Base-by-base conservation (phyloP, 805 yeast genomes). In the Tanozyma kutaoensis region DNA sequence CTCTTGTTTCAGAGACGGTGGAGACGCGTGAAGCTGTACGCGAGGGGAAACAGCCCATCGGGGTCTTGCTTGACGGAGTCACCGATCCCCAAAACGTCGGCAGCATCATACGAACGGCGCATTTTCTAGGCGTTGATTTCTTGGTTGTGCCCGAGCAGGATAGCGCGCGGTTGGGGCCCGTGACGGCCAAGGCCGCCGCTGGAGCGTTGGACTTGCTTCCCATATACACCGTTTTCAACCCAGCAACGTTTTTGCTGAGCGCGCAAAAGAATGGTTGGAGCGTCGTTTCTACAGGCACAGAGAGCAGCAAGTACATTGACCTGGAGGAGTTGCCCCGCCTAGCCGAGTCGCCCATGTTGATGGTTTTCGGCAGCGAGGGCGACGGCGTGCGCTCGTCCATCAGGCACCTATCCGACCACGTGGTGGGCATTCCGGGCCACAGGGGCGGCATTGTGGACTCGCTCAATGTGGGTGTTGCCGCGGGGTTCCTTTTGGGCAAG, bases 51-150 rank as follows among this genome's bases (percentile, higher is more conserved):
- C 9, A 17, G 20, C 9, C 10, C 10, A 17, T 85, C 12, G 95
- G 84, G 0, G 37, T 84, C 3, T 82, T 65, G 39, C 51, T 84
- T 15, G 95, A 84, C 48, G 82, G 79, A 32, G 62, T 85, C 24
- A 70, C 80, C 10, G 95, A 84, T 47, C 88, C 95, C 1, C 93
- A 81, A 46, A 84, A 84, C 45, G 58, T 81, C 38, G 95, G 95
- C 6, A 91, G 88, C 14, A 70, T 84, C 23, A 51, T 80, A 16
- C 58, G 95, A 44, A 69, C 85, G 3, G 88, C 93, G 0, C 77
- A 73, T 51, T 84, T 64, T 50, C 56, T 84, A 10, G 95, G 95
- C 7, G 93, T 65, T 3, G 94, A 85, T 50, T 78, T 81, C 42
- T 55, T 82, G 5, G 71, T 77, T 2, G 52, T 76, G 23, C 76